Evolutionary conservation across 169 alveolate genomes (phyloP).

Genomic region (Ichthyophthirius multifiliis): DNA sequence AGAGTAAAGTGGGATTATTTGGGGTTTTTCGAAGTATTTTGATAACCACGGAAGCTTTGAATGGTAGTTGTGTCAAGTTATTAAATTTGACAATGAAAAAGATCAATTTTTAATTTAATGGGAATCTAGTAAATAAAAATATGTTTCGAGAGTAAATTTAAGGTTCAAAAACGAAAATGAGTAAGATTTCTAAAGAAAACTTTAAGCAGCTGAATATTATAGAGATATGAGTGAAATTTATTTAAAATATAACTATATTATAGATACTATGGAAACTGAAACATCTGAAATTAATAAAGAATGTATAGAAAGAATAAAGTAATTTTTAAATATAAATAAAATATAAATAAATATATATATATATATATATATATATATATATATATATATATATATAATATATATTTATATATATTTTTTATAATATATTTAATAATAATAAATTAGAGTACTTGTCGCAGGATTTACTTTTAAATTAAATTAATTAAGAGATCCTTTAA

Average conservation of each 20-base stretch:
- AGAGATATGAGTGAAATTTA: constrained; percentile 54
- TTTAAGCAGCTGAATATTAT: constrained; percentile 52
- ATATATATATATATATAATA: too few relatives aligned
- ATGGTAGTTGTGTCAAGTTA: constrained; percentile 45
- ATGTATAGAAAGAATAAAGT: constrained; percentile 6
- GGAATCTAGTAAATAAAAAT: constrained; percentile 27
- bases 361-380: too few relatives aligned
- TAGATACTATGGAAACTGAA: constrained; percentile 33
- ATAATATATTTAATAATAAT: neutral
- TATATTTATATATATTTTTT: neutral
- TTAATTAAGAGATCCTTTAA: constrained; percentile 45
- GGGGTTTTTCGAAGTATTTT: constrained; percentile 57
- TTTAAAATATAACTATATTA: constrained; percentile 60
- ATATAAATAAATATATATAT: too few relatives aligned
- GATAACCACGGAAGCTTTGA: constrained; percentile 51
- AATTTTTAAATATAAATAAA: too few relatives aligned
- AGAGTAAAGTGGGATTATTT: constrained; percentile 35
- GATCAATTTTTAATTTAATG: constrained; percentile 48
- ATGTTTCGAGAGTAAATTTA: constrained; percentile 53
- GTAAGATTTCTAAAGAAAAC: constrained; percentile 33
- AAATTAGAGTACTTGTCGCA: neutral
- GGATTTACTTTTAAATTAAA: constrained; percentile 20
- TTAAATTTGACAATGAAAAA: constrained; percentile 20
- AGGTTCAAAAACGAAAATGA: constrained; percentile 48
- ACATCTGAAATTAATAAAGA: neutral